Evolutionary conservation across 1,284 basidiomycete species (phyloP), one percentile per base, ranked within the genome.

Genomic region (Melanopsichium pennsylvanicum): DNA sequence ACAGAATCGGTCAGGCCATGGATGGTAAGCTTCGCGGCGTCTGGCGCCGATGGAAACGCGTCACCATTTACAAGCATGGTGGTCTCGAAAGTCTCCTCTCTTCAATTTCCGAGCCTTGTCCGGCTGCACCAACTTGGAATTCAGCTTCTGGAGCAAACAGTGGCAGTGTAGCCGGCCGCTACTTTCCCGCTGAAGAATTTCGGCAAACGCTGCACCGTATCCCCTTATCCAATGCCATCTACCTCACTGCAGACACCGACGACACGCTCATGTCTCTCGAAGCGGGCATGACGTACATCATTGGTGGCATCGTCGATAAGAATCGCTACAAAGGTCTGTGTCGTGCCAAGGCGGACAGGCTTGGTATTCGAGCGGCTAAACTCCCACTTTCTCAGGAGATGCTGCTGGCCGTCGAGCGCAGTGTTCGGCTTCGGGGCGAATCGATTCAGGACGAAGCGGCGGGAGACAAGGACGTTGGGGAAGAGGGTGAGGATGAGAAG

Each of bases 241-340:
- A 99, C 83, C 87, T 99, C 52, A 97, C 95, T 7, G 95, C 94
- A 6, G 96, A 99, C 83, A 89, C 94, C 5, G 86, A 89, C 40
- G 87, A 95, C 50, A 92, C 95, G 80, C 84, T 98, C 34, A 83
- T 85, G 9, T 87, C 89, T 61, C 86, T 99, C 41, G 88, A 86
- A 55, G 88, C 91, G 64, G 88, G 89, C 49, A 91, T 93, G 80
- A 90, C 88, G 3, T 98, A 98, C 80, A 88, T 99, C 70, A 93
- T 99, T 55, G 96, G 96, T 27, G 96, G 95, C 13, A 90, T 99
- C 68, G 91, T 91, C 60, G 96, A 99, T 82, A 90, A 90, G 74
- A 99, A 99, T 83, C 88, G 95, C 31, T 91, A 97, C 85, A 98
- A 97, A 86, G 41, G 61, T 27, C 52, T 98, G 18, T 98, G 96